Evolutionary conservation across 176 grass and related monocot genomes (phyloP).

Genomic region (Eremochloa ophiuroides): DNA sequence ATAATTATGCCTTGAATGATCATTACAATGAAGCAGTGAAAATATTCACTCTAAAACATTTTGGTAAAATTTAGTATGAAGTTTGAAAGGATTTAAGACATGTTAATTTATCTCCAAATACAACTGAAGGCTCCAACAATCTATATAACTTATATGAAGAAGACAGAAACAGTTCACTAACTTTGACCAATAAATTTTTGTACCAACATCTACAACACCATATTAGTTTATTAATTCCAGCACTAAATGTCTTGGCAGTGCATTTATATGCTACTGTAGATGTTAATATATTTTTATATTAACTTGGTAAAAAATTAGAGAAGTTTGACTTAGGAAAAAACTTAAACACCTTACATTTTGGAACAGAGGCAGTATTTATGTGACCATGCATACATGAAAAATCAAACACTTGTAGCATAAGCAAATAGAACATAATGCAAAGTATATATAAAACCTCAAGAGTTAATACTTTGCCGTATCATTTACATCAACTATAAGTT

Average conservation of each 20-base stretch:
- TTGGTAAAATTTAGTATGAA: background rate
- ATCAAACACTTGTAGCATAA: background rate
- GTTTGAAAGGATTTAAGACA: background rate
- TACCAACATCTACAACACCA: background rate
- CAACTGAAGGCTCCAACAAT: background rate
- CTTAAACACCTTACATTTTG: background rate
- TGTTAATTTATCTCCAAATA: background rate
- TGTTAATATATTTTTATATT: background rate
- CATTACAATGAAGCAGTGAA: background rate
- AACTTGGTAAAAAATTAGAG: background rate
- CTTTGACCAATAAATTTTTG: background rate
- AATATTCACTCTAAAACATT: background rate
- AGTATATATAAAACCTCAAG: conserved; percentile 16
- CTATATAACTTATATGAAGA: background rate
- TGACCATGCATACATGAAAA: background rate
- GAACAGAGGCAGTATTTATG: background rate
- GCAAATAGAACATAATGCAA: background rate
- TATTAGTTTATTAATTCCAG: background rate
- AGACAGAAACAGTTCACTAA: background rate
- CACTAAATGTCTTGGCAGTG: background rate
- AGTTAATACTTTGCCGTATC: conserved; percentile 71
- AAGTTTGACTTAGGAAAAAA: background rate
- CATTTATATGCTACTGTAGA: background rate
- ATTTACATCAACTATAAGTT: conserved; percentile 85
- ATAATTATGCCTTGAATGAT: conserved; percentile 6